Evolutionary conservation across 2,329 filamentous ascomycete genomes (phyloP), one percentile per base, ranked within the genome.

Genomic region (Pseudocercospora musae): DNA sequence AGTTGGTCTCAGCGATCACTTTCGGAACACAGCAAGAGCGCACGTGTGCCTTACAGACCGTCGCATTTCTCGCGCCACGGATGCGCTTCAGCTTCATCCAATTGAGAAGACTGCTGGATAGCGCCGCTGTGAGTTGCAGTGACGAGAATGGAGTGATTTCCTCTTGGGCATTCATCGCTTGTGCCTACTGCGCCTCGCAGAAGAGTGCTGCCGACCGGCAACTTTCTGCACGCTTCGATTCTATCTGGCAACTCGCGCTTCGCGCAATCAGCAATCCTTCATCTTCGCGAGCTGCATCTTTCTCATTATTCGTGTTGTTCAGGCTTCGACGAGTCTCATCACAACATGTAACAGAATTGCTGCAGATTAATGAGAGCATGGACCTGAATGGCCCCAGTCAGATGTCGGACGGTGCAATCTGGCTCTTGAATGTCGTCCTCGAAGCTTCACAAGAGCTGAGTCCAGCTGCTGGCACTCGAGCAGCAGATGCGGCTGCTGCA

Each of bases 131-230:
- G 1, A 66, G 62, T 58, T 71, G 70, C 48, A 67, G 85, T 9
- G 89, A 95, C 71, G 93, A 96, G 70, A 87, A 89, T 67, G 77
- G 79, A 13, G 75, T 77, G 8, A 79, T 88, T 44, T 85, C 88
- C 7, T 91, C 88, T 0, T 99, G 95, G 95, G 89, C 92, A 18
- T 86, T 96, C 80, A 75, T 97, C 57, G 89, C 88, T n/a, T 86
- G 92, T 72, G 82, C 91, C 65, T 91, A 82, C 68, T 81, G 84
- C 69, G 78, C 82, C 29, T 70, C 78, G 52, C 80, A 84, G 66
- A 66, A 68, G 27, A 65, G 70, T 46, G 77, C 84, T 20, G 75
- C 71, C 20, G 74, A 79, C 18, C 62, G 69, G n/a, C 72, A 72
- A 48, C 72, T 87, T 10, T 77, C 76, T 62, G 67, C 71, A 1